Evolutionary conservation across 192 early-diverging fungal species (phyloP).

Genomic region (Tieghemiomyces parasiticus): DNA sequence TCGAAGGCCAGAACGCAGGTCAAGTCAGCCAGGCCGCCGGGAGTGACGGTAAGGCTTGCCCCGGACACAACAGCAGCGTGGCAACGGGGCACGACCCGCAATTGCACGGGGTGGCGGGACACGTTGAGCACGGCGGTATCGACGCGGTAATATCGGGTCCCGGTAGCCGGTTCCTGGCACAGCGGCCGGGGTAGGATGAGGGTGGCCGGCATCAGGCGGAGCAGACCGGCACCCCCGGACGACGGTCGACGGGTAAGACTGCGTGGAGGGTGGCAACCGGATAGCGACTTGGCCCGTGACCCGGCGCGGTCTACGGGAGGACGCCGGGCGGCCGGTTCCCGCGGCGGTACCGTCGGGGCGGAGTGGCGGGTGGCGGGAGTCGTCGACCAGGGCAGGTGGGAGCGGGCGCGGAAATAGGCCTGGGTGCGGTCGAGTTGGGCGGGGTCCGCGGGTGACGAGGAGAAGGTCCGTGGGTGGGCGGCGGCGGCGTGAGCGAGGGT

Average conservation of each 20-base stretch:
- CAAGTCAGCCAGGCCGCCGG: neutral
- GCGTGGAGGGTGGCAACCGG: too few species aligned
- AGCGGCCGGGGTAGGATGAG: neutral
- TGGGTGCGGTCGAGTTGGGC: neutral
- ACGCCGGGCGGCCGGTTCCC: too few species aligned
- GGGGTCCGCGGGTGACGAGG: too few species aligned
- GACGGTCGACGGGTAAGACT: too few species aligned
- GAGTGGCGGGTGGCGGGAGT: too few species aligned
- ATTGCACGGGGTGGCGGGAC: constrained; percentile 1
- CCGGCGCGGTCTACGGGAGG: too few species aligned
- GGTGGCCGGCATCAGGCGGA: neutral
- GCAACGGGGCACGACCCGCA: constrained; percentile 1
- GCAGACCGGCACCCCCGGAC: too few species aligned
- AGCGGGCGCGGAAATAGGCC: neutral
- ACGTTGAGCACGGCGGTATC: constrained; percentile 2
- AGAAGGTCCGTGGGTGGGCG: too few species aligned
- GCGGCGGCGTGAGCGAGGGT: too few species aligned
- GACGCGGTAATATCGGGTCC: neutral
- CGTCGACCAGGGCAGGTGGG: neutral
- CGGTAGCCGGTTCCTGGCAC: neutral
- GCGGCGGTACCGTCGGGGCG: too few species aligned
- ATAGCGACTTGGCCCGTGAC: too few species aligned
- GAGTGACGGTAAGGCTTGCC: neutral
- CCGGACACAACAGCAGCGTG: constrained; percentile 8
- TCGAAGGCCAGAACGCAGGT: constrained; percentile 2